Conservation (phyloP, 2,329 filamentous ascomycete genomes). For the Penicillium italicum region DNA sequence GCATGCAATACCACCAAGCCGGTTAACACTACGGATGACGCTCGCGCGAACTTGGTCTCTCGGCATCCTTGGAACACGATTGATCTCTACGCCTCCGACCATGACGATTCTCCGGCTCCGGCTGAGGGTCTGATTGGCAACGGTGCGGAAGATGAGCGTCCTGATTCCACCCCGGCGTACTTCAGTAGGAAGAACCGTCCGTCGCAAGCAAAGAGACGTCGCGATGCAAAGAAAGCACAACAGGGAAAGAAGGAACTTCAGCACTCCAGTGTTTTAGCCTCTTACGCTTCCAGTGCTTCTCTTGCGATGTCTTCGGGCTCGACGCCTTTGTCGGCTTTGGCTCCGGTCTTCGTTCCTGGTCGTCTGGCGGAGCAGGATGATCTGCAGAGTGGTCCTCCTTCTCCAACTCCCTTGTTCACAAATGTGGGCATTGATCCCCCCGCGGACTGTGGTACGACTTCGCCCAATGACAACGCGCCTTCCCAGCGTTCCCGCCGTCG, state of each 20-base stretch:
- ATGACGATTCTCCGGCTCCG: not conserved
- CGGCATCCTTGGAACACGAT: not conserved
- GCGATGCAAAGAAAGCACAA: not conserved
- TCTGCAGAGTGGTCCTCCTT: constrained; percentile 1
- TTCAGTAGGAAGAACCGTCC: not conserved
- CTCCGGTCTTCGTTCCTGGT: not conserved
- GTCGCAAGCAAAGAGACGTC: not conserved
- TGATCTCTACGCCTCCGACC: not conserved
- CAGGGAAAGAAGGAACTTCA: not conserved
- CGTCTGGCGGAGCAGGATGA: not conserved
- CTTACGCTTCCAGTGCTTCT: constrained; percentile 1
- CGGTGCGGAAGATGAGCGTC: not conserved
- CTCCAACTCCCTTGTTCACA: not conserved
- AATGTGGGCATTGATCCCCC: not conserved
- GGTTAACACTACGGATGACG: not conserved
- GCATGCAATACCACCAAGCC: not conserved
- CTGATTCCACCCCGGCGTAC: not conserved
- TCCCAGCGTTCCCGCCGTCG: not conserved
- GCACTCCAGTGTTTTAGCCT: not conserved
- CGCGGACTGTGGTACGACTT: not conserved
- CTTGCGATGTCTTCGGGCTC: not conserved
- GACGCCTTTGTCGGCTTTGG: not conserved
- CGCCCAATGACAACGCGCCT: not conserved
- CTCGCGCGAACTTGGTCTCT: not conserved
- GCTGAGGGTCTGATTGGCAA: not conserved